Base-by-base conservation (phyloP, 1,284 basidiomycete genomes). In the Ganoderma resinaceum region DNA sequence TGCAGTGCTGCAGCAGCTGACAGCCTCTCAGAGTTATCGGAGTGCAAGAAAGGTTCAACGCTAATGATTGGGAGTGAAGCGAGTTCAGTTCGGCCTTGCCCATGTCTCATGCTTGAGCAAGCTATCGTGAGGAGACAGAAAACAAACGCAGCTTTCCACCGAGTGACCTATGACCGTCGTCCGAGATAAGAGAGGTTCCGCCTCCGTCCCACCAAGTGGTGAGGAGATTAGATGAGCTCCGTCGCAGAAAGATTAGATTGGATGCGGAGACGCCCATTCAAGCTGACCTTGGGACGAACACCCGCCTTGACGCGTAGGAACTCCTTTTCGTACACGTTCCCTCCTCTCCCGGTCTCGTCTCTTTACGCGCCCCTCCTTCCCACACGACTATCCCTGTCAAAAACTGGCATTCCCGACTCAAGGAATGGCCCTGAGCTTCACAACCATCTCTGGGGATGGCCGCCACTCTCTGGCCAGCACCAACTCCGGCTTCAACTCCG, bases 1-100 rank as follows among this genome's bases (percentile, higher is more conserved):
- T 96, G 94, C 12, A 96, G 80, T 0, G 87, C 86, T 23, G 83
- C 81, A 5, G 92, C 87, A 0, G 86, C 85, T 2, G 84, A 81
- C 16, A 82, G 76, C 38, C 87, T 78, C 23, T 78, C 82, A n/a
- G 77, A 73, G 20, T 78, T 76, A 59, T 82, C 79, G 12, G 72
- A 70, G 42, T 80, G 76, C 55, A 89, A 79, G 73, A 88, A 89
- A 0, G 91, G 88, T 2, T 85, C 78, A 61, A 92, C 86, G 73
- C 84, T 74, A 68, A 81, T 79, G 65, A 81, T 70, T 0, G 80
- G 80, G 5, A 81, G 77, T 1, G 76, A 43, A 52, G 72, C 60
- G 31, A 68, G 69, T 60, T 43, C 68, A 0, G 62, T 12, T 43
- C 59, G 33, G 65, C 60, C 8, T 53, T 20, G 1, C 14, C 5